Evolutionary conservation across 1,139 yeast species (phyloP).

Genomic region (Saccharomyces hybrid): DNA sequence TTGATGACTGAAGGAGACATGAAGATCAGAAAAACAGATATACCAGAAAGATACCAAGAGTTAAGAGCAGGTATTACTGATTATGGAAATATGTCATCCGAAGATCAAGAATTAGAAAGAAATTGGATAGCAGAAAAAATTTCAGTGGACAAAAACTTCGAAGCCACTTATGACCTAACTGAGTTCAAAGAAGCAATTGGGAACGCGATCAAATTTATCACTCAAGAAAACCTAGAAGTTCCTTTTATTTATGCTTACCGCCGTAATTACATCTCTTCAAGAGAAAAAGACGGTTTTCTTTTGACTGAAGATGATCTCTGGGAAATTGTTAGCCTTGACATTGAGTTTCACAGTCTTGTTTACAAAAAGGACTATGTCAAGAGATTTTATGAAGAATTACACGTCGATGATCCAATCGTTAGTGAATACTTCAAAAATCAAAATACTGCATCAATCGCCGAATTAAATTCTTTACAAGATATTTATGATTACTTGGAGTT

Average conservation of each 20-base stretch:
- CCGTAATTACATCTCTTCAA: conserved; percentile 62
- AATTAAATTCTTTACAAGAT: conserved; percentile 60
- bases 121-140: conserved; percentile 65
- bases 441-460: conserved; percentile 51
- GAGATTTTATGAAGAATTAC: conserved; percentile 49
- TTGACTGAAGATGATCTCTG: conserved; percentile 81
- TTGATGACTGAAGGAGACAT: conserved; percentile 92
- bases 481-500: conserved; percentile 77
- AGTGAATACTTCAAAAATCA: conserved; percentile 50
- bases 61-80: conserved; percentile 55
- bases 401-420: conserved; percentile 51
- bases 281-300: conserved; percentile 48
- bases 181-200: conserved; percentile 69
- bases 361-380: conserved; percentile 65
- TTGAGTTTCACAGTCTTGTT: conserved; percentile 79
- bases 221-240: conserved; percentile 76
- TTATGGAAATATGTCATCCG: conserved; percentile 55
- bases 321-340: conserved; percentile 79
- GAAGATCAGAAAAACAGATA: conserved; percentile 72
- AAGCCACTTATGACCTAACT: conserved; percentile 39
- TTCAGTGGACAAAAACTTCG: conserved; percentile 45
- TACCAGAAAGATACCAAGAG: conserved; percentile 88
- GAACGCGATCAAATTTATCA: conserved; percentile 68
- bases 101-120: conserved; percentile 65
- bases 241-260: conserved; percentile 97